A percentile compares a stretch with the other conserved stretches of the same genome.
Conservation (phyloP, 2,329 filamentous ascomycete species). For the Fusarium compactum region DNA sequence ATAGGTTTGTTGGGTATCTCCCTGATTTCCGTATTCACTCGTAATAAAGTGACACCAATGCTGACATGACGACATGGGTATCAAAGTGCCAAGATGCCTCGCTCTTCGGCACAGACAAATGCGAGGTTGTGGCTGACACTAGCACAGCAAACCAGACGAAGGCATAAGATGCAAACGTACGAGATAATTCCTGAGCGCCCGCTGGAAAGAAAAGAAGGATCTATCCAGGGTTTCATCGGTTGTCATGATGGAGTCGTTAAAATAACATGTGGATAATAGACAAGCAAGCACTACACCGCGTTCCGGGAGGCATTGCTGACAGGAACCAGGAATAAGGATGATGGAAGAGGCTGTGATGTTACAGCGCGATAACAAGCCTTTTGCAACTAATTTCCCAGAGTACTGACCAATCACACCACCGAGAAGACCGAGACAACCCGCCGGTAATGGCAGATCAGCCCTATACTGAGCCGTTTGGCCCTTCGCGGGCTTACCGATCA, state of each 20-base stretch:
- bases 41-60: slow-evolving; percentile 28
- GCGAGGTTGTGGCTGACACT: slow-evolving; percentile 10
- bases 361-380: slow-evolving; percentile 4
- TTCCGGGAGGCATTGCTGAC: slow-evolving; percentile 15
- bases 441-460: slow-evolving; percentile 13
- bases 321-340: not conserved
- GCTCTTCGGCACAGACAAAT: slow-evolving; percentile 27
- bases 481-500: not conserved
- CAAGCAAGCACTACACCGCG: not conserved
- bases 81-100: not conserved
- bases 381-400: not conserved
- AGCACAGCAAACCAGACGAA: not conserved
- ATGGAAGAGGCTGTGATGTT: not conserved
- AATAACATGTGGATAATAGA: slow-evolving; percentile 24
- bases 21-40: slow-evolving; percentile 37
- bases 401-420: not conserved
- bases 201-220: not conserved
- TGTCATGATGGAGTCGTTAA: slow-evolving; percentile 3
- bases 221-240: not conserved
- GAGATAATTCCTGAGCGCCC: not conserved
- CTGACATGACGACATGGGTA: slow-evolving; percentile 15
- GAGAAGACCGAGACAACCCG: not conserved
- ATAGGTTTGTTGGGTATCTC: not conserved
- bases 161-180: not conserved
- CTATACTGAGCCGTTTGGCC: slow-evolving; percentile 4